phyloP scores from a whole-genome alignment of 2,329 filamentous ascomycete species.

The Orbilia oligospora region DNA sequence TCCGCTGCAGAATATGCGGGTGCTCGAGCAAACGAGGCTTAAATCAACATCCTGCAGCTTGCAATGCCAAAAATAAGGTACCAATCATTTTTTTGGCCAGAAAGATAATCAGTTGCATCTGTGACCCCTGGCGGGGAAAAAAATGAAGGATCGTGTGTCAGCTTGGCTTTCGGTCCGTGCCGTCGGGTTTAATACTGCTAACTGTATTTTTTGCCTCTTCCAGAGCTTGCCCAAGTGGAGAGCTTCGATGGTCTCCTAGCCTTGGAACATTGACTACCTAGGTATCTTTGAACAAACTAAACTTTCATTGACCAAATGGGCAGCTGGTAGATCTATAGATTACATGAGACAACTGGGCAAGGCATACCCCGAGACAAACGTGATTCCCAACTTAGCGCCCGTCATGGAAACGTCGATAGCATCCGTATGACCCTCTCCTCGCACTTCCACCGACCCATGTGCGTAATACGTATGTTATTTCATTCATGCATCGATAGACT shows the following conservation, averaged over 20 bases:
- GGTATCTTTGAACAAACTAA: no score
- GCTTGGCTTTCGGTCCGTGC: background rate
- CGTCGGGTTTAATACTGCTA: background rate
- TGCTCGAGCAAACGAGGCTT: background rate
- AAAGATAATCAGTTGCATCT: background rate
- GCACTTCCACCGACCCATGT: conserved; percentile 2
- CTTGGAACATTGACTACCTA: no score
- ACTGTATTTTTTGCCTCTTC: background rate
- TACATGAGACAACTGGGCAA: background rate
- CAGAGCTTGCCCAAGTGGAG: background rate
- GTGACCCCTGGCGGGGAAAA: background rate
- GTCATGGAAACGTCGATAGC: background rate
- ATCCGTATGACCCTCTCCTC: conserved; percentile 8
- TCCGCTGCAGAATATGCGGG: no score
- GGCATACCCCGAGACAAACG: conserved; percentile 40
- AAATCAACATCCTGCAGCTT: no score
- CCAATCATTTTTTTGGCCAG: conserved; percentile 5
- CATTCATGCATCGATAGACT: background rate
- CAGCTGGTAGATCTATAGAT: background rate
- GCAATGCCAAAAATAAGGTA: conserved; percentile 7
- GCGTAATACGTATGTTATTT: background rate
- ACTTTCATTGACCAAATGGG: background rate
- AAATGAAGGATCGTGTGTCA: background rate
- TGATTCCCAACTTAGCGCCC: conserved; percentile 28
- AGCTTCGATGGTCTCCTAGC: background rate